These are phyloP conservation scores for Paraphoma chrysanthemicola DNA, from an alignment of 2,329 filamentous ascomycete genomes.

Conservation along the genomic window DNA sequence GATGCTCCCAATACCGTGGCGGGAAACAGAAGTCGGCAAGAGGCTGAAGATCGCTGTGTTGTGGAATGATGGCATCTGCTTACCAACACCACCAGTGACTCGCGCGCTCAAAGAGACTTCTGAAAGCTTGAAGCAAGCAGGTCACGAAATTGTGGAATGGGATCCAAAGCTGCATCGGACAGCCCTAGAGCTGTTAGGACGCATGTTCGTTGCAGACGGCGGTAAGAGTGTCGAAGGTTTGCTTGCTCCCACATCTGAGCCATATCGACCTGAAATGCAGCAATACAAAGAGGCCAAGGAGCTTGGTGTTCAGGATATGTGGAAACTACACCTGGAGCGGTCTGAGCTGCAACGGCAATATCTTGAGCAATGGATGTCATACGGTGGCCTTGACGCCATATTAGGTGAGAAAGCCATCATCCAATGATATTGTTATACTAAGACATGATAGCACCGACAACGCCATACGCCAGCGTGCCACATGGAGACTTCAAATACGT, in stretches of 20 bases:
- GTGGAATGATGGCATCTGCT: slow-evolving; percentile 58
- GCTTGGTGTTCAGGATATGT: slow-evolving; percentile 54
- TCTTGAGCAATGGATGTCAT: slow-evolving; percentile 54
- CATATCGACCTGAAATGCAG: slow-evolving; percentile 58
- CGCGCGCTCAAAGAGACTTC: slow-evolving; percentile 64
- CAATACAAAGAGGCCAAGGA: slow-evolving; percentile 53
- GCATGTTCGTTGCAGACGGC: slow-evolving; percentile 60
- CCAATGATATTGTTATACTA: slow-evolving; percentile 1
- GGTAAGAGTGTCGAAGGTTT: slow-evolving; percentile 55
- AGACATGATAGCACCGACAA: slow-evolving; percentile 48
- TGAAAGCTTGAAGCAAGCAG: slow-evolving; percentile 57
- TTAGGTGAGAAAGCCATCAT: slow-evolving; percentile 35
- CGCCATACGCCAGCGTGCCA: slow-evolving; percentile 52
- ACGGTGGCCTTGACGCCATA: slow-evolving; percentile 53
- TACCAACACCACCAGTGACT: slow-evolving; percentile 60
- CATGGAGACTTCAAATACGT: slow-evolving; percentile 55
- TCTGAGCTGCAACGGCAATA: slow-evolving; percentile 52
- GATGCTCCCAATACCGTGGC: slow-evolving; percentile 62
- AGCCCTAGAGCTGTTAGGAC: slow-evolving; percentile 56
- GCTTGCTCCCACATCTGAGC: slow-evolving; percentile 51
- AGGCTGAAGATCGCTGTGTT: slow-evolving; percentile 67
- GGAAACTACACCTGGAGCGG: slow-evolving; percentile 58
- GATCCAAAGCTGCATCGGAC: slow-evolving; percentile 60
- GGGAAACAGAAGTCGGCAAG: slow-evolving; percentile 48
- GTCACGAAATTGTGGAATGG: slow-evolving; percentile 65